Conservation (phyloP, 306 rosid genomes). For the Lathyrus tuberosus region DNA sequence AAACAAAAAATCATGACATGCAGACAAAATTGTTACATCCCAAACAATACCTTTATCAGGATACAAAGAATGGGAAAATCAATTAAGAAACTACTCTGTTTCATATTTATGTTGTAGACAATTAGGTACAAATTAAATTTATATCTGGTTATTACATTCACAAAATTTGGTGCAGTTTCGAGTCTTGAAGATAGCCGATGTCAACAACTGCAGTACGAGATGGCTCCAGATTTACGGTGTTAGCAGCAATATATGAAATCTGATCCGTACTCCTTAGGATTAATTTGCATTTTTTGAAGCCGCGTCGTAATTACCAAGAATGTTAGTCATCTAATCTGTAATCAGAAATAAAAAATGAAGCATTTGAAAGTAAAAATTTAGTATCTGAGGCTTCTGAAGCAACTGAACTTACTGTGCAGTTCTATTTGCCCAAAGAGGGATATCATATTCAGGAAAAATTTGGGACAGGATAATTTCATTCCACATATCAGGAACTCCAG, state of each 20-base stretch:
- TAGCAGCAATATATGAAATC: slow-evolving; percentile 21
- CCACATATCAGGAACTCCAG: slow-evolving; percentile 90
- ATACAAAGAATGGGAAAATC: slow-evolving; percentile 43
- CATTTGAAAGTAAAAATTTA: slow-evolving; percentile 15
- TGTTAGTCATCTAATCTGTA: slow-evolving; percentile 45
- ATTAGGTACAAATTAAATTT: slow-evolving; percentile 24
- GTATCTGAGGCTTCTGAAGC: slow-evolving; percentile 6
- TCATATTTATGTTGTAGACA: slow-evolving; percentile 38
- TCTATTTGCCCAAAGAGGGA: slow-evolving; percentile 41
- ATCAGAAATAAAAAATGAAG: slow-evolving; percentile 33
- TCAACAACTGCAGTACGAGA: slow-evolving; percentile 36
- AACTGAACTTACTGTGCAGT: slow-evolving; percentile 46
- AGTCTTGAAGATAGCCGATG: slow-evolving; percentile 29
- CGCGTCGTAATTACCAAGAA: slow-evolving; percentile 26
- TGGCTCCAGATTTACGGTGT: slow-evolving; percentile 30
- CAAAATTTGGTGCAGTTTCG: slow-evolving; percentile 39
- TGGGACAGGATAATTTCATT: slow-evolving; percentile 70
- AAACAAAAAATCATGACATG: slow-evolving; percentile 31
- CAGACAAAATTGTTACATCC: slow-evolving; percentile 40
- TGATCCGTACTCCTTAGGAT: slow-evolving; percentile 25
- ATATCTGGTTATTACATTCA: slow-evolving; percentile 33
- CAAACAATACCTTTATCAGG: slow-evolving; percentile 38
- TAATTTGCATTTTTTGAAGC: slow-evolving; percentile 28
- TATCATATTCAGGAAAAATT: slow-evolving; percentile 47
- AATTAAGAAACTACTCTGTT: slow-evolving; percentile 19